Evolutionary conservation across 2,329 filamentous ascomycete genomes (phyloP), one percentile per base, ranked within the genome.

Genomic region (Lecanosticta acicola): DNA sequence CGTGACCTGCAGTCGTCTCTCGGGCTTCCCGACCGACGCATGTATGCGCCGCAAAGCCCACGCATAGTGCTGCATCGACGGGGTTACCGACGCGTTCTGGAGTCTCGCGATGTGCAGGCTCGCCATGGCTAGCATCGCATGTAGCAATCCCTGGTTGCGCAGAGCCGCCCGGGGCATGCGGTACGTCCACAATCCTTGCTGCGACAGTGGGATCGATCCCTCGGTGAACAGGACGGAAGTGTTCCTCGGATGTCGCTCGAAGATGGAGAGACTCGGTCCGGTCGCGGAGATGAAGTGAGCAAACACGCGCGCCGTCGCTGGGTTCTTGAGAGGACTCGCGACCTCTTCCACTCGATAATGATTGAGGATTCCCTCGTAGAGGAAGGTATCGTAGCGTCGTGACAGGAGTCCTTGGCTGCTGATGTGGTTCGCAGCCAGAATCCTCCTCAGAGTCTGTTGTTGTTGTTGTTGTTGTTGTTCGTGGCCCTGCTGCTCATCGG

Each of bases 61-160:
- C 46, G 93, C 87, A 55, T 97, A 97, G 64, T 98, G 93, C 60
- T 93, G 90, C 60, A 93, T 79, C 0, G 90, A 91, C 7, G 88
- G 83, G 0, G 85, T 90, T 1, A 82, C 77, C 0, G 87, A 84
- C 1, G 80, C 79, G 20, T 77, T 74, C 61, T 94, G 85, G 3
- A 94, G 73, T 57, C 85, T 87, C 20, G 91, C 85, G 59, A 96
- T 90, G 59, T 97, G 91, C 34, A 96, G 69, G 64, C 87, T 91
- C 18, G 85, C 84, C 29, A 96, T 67, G 0, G 91, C 91, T 29
- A 97, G 78, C 66, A 97, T 94, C 7, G 90, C 86, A 61, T 97
- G 91, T 16, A 97, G 76, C 0, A 97, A 75, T 0, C 85, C 87
- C n/a, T 88, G 87, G 57, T 96, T 81, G 46, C 84, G 83, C 41